These are phyloP conservation scores for Graphium sp. DNA, from an alignment of 2,329 filamentous ascomycete species.

Conservation along the genomic window DNA sequence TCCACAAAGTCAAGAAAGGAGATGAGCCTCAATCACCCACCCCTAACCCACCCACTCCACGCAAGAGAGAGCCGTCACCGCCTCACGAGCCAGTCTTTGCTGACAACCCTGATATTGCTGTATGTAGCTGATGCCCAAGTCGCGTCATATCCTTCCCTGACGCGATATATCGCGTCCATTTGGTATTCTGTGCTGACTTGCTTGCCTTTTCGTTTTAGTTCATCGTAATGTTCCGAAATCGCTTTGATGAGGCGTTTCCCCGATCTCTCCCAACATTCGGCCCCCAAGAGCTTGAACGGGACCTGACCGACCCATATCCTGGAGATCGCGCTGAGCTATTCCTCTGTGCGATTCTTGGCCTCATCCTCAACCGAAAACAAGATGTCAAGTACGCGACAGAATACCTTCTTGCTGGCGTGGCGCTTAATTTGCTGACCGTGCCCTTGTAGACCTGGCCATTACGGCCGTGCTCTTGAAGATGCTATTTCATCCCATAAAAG, in stretches of 20 bases:
- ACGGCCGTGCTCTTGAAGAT: conserved; percentile 85
- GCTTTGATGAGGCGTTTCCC: conserved; percentile 80
- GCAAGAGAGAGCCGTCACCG: conserved; percentile 73
- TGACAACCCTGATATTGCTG: conserved; percentile 83
- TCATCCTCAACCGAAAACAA: conserved; percentile 93
- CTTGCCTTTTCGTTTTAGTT: conserved; percentile 41
- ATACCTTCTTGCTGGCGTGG: not conserved
- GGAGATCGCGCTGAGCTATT: conserved; percentile 77
- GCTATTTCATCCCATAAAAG: conserved; percentile 68
- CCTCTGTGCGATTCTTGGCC: conserved; percentile 71
- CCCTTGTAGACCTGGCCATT: conserved; percentile 62
- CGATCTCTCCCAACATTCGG: conserved; percentile 79
- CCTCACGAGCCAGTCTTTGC: conserved; percentile 79
- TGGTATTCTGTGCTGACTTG: conserved; percentile 14
- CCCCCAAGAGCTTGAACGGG: conserved; percentile 85
- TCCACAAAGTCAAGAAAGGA: conserved; percentile 18
- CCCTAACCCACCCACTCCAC: conserved; percentile 47
- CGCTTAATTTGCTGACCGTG: conserved; percentile 7
- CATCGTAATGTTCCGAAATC: conserved; percentile 93
- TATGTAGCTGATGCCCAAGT: conserved; percentile 32
- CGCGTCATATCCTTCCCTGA: conserved; percentile 18
- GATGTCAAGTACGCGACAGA: conserved; percentile 70
- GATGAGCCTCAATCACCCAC: conserved; percentile 25
- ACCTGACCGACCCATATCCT: conserved; percentile 60
- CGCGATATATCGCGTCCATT: conserved; percentile 33